Base-by-base conservation (phyloP, 306 rosid genomes). In the Ormosia emarginata region DNA sequence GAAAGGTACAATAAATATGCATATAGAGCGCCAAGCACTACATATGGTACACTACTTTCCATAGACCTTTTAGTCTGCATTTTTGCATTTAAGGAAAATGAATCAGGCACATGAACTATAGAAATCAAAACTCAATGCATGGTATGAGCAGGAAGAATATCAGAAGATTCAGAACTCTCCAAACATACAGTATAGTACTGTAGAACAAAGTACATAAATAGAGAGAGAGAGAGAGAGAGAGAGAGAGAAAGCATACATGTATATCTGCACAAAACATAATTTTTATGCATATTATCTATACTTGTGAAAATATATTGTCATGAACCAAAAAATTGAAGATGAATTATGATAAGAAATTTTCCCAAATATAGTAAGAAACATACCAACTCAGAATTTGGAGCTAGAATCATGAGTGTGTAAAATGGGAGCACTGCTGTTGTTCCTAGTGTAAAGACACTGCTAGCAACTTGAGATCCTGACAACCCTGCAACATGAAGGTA, bases 381-480 rank as follows among this genome's bases (percentile, higher is more conserved):
- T 93, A 95, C 98, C 41, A 93, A 79, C 63, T 87, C 86, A 58
- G 98, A 83, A 41, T 90, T 89, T 29, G 98, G 98, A 67, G 97
- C 97, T 18, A 88, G 64, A 85, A 93, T 88, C 98, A 95, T 95
- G 79, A 95, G 97, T 56, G 91, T 83, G 77, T 95, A 95, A 86
- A 89, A 93, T 62, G 98, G 98, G 52, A 95, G 97, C 65, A 95
- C 98, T 37, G 98, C 86, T 44, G 82, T 5, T 74, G 98, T 91
- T 75, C 97, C 98, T 58, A 95, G 18, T 52, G 97, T 86, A 80
- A 95, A 91, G 83, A 83, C 98, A 53, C 61, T 80, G 87, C 91
- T 88, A 63, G 98, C 98, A 56, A 95, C 81, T 83, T 91, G 87
- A 56, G 97, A 56, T 70, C 82, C 87, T 68, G 90, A 43, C 67